These are phyloP conservation scores for Trypanosomatidae sp. DNA, from an alignment of 208 protist genomes.

Conservation along the genomic window DNA sequence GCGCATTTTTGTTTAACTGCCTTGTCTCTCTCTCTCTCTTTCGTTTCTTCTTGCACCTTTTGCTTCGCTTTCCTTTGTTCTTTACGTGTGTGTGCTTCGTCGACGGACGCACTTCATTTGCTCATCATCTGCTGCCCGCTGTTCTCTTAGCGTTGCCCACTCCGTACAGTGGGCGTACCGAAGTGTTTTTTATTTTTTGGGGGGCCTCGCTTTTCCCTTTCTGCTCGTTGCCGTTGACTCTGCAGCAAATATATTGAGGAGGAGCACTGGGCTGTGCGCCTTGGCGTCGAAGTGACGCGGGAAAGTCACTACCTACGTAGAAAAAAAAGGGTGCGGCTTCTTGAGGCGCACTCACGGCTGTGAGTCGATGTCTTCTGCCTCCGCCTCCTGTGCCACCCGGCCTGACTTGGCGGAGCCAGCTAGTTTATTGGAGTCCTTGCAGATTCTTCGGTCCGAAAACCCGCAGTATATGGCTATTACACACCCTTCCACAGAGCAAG, in stretches of 20 bases:
- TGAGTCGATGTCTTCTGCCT: background rate
- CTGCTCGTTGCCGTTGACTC: background rate
- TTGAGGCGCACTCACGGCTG: background rate
- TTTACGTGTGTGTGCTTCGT: background rate
- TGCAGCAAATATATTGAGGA: background rate
- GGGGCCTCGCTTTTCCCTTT: background rate
- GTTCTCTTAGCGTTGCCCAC: background rate
- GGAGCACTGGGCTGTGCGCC: background rate
- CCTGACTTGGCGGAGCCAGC: constrained; percentile 6
- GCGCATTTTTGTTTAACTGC: background rate
- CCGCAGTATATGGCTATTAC: constrained; percentile 42
- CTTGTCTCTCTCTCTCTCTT: background rate
- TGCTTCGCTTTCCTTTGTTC: background rate
- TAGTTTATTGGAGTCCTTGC: constrained; percentile 18
- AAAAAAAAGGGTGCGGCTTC: background rate
- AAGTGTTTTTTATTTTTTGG: background rate
- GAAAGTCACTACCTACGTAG: background rate
- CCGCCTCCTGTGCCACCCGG: background rate
- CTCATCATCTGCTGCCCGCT: background rate
- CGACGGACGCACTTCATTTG: background rate
- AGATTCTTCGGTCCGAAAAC: constrained; percentile 23
- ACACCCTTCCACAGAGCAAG: constrained; percentile 49
- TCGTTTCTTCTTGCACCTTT: background rate
- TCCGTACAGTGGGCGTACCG: background rate
- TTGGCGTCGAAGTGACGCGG: background rate